Base-by-base conservation (phyloP, 2,329 filamentous ascomycete species). In the Exophiala viscosa region DNA sequence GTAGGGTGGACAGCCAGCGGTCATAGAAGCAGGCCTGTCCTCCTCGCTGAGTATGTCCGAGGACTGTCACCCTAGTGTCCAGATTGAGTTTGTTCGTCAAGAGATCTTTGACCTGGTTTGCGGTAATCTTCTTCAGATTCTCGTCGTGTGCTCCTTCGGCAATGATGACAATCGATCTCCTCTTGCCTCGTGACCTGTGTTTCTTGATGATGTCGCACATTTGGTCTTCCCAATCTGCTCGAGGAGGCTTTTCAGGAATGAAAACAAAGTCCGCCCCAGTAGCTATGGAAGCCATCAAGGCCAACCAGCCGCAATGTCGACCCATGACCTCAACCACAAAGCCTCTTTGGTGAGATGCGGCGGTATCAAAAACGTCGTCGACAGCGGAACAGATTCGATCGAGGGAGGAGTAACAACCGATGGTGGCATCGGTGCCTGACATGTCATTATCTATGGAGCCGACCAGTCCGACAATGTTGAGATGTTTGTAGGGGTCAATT, bases 271-370 rank as follows among this genome's bases (percentile, higher is more conserved):
- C 93, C 13, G 93, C 91, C 45, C 92, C 93, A 1, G 90, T 96
- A 53, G 89, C 91, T 54, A 99, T 91, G 65, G 91, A 92, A 11
- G 92, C 87, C 86, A 97, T 96, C 57, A 99, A 80, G 36, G 93
- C 93, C 57, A 99, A 78, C 93, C 93, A 99, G 58, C 93, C 93
- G 69, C 93, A 99, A 73, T 99, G 92, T 54, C 93, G 82, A 45
- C 93, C 93, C 93, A 99, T 99, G 65, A 99, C 93, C 71, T 96
- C 93, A 58, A 99, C 88, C 52, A 99, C 91, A 70, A 99, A 99
- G 35, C 93, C 93, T 64, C 93, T 82, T 60, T 95, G 95, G 72
- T 99, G 93, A 23, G 91, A 96, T 47, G 92, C 92, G 0, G 93
- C 97, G 15, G 92, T 91, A 72, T 99, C 92, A 63, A 99, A 76